Base-by-base conservation (phyloP, 768 basidiomycete species). In the Boletus sensibilis region DNA sequence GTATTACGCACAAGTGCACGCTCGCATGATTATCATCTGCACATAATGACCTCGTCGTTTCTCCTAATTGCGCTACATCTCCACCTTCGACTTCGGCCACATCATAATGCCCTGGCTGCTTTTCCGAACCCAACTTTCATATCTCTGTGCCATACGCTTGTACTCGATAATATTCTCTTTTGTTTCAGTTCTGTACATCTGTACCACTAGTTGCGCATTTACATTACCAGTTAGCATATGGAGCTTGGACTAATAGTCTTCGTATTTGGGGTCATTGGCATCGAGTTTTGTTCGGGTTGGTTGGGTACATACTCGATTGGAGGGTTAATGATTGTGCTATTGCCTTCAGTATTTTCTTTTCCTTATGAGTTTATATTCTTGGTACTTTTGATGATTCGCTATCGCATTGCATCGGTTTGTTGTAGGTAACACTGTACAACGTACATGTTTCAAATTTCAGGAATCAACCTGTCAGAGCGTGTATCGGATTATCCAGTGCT, bases 141-240 rank as follows among this genome's bases (percentile, higher is more conserved):
- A 58, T 60, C 42, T 55, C 50, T 70, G 71, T 73, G 68, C 58
- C 68, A 74, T 70, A 73, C 47, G 52, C 38, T 61, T 72, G 72
- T 72, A 72, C 64, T 64, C 51, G 50, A 66, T 71, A 70, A 67
- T 64, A 64, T 70, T 61, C 35, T 59, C 56, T 61, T 46, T 52
- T 46, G 44, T 61, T 64, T 65, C 56, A 13, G 45, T 43, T 57
- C 31, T 67, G 68, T 74, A 65, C 62, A 70, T 72, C 37, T 72
- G 71, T 72, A 72, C 63, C 55, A 63, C 52, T 52, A 73, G 56
- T 57, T 67, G 65, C 71, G 65, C 66, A 64, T 74, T 72, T 72
- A 72, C 68, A 57, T 58, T 72, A 72, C 63, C 53, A 57, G 64
- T 60, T 73, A 72, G 62, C 58, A 61, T 73, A 73, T 55, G 64